Base-by-base conservation (phyloP, 2,329 filamentous ascomycete species). In the Pseudocercospora eumusae region DNA sequence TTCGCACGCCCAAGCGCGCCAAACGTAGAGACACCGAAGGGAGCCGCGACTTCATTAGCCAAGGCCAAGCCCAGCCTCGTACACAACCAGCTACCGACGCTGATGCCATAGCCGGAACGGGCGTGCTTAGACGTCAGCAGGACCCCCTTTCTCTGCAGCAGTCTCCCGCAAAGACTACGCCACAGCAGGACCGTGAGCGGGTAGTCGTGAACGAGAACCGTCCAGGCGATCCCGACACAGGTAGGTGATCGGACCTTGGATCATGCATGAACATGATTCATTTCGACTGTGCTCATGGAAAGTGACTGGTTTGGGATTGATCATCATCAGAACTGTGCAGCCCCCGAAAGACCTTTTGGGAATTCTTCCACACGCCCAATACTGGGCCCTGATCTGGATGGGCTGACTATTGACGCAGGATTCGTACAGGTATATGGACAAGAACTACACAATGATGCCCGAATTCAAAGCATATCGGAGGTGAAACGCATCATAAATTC, bases 401-500 rank as follows among this genome's bases (percentile, higher is more conserved):
- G 18, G 44, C 44, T 47, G 21, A 47, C 44, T 8, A 53, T 56
- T 23, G 31, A 40, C 33, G 25, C 54, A 36, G 56, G 56, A 7
- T 59, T 59, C 45, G 5, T 59, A 4, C 44, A 53, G n/a, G 56
- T 59, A 2, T 59, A 59, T 28, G 56, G 44, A 18, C 21, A 36
- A 25, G 56, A 59, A 33, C 15, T 18, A 7, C 28, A 40, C 15
- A 31, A 50, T 7, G 56, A 59, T 59, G 56, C 56, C 15, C 44
- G 45, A 15, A 59, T 18, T 18, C 56, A 59, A 42, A 31, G 42
- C n/a, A 15, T 59, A 45, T 40, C 44, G 18, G 56, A 47, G n/a
- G 23, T 59, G 18, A 25, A 36, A 18, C 40, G 56, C 11, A 25
- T 47, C n/a, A 52, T 28, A 28, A 28, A 28, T 28, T 52, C 56